Evolutionary conservation across 371 early-diverging fungal species (phyloP), one percentile per base, ranked within the genome.

Genomic region (Mucor piriformis): DNA sequence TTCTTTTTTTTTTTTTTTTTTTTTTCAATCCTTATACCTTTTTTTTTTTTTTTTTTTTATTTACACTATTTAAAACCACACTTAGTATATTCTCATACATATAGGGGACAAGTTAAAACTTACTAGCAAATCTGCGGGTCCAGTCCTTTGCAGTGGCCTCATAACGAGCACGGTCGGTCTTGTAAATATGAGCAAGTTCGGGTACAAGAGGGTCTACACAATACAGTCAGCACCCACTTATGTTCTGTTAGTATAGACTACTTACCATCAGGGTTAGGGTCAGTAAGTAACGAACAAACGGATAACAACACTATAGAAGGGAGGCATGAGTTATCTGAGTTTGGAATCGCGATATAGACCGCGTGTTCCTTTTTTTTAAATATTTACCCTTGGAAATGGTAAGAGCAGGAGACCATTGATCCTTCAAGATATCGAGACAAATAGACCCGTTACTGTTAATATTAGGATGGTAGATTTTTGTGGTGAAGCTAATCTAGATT

Each of bases 391-490:
- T 97, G 59, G 94, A 92, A 52, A 99, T 93, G 42, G 99, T 99
- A 61, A 99, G 85, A 37, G 99, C 99, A 61, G 99, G 99, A 47
- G 96, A 96, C 99, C 99, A 99, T 70, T 97, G 97, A 69, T 99
- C 99, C 68, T 89, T 92, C 76, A 99, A 84, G 69, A 99, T 98
- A 75, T 98, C 98, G 78, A 99, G 82, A 77, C 99, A 99, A 65
- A 99, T 99, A 67, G 90, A 90, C 52, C 99, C 99, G 72, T 97
- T 97, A 70, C 92, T 89, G 86, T 99, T 99, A 80, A 99, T 98
- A 84, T 99, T 99, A 53, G 99, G 56, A 98, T 99, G 99, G 70
- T 97, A 99, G 61, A 99, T 98, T 59, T 92, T 84, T 50, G 99
- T 97, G 50, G 95, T 90, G 80, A 99, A 99, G 80, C 86, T 93